Evolutionary conservation across 1,139 yeast genomes (phyloP), one percentile per base, ranked within the genome.

Genomic region (Scheffersomyces cryptocercus): DNA sequence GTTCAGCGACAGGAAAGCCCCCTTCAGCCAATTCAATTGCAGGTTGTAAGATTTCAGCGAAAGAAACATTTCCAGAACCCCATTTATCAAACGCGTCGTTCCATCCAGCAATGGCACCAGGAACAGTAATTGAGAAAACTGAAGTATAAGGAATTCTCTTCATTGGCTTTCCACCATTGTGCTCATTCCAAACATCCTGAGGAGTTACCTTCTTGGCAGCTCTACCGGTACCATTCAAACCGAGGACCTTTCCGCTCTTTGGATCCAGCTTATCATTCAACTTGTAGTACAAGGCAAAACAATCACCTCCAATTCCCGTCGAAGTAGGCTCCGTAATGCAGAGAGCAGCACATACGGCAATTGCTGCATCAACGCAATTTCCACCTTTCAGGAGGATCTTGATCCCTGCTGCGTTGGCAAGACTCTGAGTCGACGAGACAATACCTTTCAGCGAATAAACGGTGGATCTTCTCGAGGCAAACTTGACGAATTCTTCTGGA

Each of bases 261-360:
- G 35, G 29, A 12, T 38, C 43, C 6, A 13, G 16, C 12, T 38
- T 16, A 43, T 75, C 71, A 30, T 64, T 54, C 31, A 74, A 73
- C 36, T 80, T 75, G 62, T 83, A 84, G 58, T 72, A 83, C 39
- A 87, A 65, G 1, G 84, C 80, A 67, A 86, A 88, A 48, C 88
- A 84, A 59, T 88, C 96, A 29, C 95, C 95, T 3, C 95, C 96
- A 43, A 87, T 76, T 11, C 95, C 95, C 1, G 93, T 87, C 49
- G 88, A 83, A 29, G 79, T 77, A 0, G 95, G 95, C 57, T 88
- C 96, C 3, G 84, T 68, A 10, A 87, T 79, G 48, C 85, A 78
- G 36, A 88, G 68, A 5, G 84, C 88, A 4, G 95, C 93, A 5
- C 90, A 81, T 28, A 84, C 81, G 0, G 93, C 95, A 29, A 88